Evolutionary conservation across 2,329 filamentous ascomycete genomes (phyloP), one percentile per base, ranked within the genome.

Genomic region (Orbilia quercus): DNA sequence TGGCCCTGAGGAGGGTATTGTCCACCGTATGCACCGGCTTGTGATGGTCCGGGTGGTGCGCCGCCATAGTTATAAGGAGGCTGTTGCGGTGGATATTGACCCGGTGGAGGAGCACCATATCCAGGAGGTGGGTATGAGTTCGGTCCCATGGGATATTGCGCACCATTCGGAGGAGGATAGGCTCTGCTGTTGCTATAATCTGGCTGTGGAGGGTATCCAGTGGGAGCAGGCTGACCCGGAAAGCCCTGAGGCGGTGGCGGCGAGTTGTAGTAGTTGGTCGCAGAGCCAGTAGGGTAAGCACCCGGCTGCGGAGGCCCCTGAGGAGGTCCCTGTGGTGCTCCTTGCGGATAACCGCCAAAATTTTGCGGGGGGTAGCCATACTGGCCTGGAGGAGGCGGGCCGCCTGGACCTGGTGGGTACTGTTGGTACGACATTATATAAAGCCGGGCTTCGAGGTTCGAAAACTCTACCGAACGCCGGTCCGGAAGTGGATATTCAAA

Each of bases 171-270:
- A 55, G 78, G 79, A 47, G 81, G 42, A 28, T 66, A 69, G 0
- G 36, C 77, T 76, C 74, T 76, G 64, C 34, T 75, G 76, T 40
- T 78, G 77, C 11, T 64, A 42, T 81, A 79, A 44, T 79, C 78
- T 9, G 75, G 78, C 2, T 80, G 81, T 58, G 79, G 80, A 54
- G 81, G 81, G 47, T 82, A 81, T 12, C 80, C 79, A 2, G 80
- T 79, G 16, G 76, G 78, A 50, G 78, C 78, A 48, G 76, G 75
- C 9, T 60, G 75, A 3, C 60, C 63, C n/a, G 23, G 59, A 34
- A 38, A 64, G 22, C 20, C 28, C 9, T 48, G 59, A 38, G 66
- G 59, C 1, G 66, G 66, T 9, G 66, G 57, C 38, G 40, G 34
- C 20, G 57, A 57, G 45, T 71, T 55, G 34, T 36, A 71, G 42